Conservation (phyloP, 2,329 filamentous ascomycete genomes). For the Fusarium sambucinum region DNA sequence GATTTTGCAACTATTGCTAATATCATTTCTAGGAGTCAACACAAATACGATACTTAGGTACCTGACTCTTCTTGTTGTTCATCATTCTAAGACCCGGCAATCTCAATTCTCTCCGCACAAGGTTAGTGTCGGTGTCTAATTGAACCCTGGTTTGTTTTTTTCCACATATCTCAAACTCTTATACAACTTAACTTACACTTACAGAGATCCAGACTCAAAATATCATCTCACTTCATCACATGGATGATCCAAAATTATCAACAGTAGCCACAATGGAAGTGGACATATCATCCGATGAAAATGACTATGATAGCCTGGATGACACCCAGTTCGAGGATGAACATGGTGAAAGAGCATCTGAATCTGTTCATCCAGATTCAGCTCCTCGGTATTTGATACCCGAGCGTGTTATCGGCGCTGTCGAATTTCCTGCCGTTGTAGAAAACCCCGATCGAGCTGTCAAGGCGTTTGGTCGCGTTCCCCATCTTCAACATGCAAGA, state of each 20-base stretch:
- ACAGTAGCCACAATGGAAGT: background rate
- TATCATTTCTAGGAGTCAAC: background rate
- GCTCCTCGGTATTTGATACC: slow-evolving; percentile 55
- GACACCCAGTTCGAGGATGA: slow-evolving; percentile 30
- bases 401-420: slow-evolving; percentile 53
- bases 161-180: background rate
- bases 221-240: background rate
- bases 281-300: slow-evolving; percentile 40
- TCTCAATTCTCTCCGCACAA: background rate
- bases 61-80: background rate
- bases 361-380: slow-evolving; percentile 27
- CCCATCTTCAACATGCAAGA: slow-evolving; percentile 56
- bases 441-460: slow-evolving; percentile 59
- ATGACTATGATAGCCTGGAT: slow-evolving; percentile 39
- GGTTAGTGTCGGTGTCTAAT: slow-evolving; percentile 22
- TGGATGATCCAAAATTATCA: background rate
- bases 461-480: slow-evolving; percentile 57
- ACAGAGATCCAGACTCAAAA: background rate
- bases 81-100: background rate
- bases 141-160: slow-evolving; percentile 18
- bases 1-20: background rate
- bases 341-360: slow-evolving; percentile 3
- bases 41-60: background rate
- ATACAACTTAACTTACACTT: slow-evolving; percentile 22
- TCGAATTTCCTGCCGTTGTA: slow-evolving; percentile 60